Conservation (phyloP, 2,329 filamentous ascomycete genomes). For the Trichoderma breve region DNA sequence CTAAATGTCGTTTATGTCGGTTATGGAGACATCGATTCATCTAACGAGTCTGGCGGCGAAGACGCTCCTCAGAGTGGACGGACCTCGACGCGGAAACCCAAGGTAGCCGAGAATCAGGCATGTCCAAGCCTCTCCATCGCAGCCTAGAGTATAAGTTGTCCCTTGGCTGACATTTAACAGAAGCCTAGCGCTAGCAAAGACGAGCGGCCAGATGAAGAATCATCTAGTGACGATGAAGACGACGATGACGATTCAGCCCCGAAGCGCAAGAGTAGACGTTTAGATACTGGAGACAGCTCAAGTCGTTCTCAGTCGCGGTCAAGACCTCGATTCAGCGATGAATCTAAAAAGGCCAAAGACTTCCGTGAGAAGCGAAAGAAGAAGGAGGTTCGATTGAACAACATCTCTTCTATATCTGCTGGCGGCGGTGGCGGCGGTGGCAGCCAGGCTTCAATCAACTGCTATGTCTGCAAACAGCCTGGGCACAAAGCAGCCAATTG, state of each 20-base stretch:
- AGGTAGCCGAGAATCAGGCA: not conserved
- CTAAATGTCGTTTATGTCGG: constrained; percentile 60
- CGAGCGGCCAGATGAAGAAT: constrained; percentile 30
- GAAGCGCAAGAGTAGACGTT: constrained; percentile 30
- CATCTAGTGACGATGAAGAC: constrained; percentile 24
- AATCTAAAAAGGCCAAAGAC: constrained; percentile 41
- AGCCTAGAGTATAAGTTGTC: not conserved
- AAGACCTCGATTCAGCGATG: constrained; percentile 28
- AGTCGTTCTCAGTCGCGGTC: constrained; percentile 37
- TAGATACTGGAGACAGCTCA: constrained; percentile 26
- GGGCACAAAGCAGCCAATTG: constrained; percentile 62
- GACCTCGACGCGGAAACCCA: constrained; percentile 29
- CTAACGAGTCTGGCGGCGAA: constrained; percentile 38
- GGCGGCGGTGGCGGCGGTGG: constrained; percentile 26
- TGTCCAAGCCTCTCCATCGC: not conserved
- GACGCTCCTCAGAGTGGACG: constrained; percentile 35
- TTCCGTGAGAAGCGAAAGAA: constrained; percentile 59
- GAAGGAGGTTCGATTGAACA: constrained; percentile 66
- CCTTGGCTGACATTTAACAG: constrained; percentile 12
- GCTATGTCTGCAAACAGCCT: constrained; percentile 59
- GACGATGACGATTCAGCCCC: constrained; percentile 26
- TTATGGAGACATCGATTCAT: constrained; percentile 50
- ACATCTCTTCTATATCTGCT: constrained; percentile 59
- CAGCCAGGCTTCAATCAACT: constrained; percentile 40
- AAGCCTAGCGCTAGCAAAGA: constrained; percentile 18